Base-by-base conservation (phyloP, 345 rosid species). In the Linum tenue region DNA sequence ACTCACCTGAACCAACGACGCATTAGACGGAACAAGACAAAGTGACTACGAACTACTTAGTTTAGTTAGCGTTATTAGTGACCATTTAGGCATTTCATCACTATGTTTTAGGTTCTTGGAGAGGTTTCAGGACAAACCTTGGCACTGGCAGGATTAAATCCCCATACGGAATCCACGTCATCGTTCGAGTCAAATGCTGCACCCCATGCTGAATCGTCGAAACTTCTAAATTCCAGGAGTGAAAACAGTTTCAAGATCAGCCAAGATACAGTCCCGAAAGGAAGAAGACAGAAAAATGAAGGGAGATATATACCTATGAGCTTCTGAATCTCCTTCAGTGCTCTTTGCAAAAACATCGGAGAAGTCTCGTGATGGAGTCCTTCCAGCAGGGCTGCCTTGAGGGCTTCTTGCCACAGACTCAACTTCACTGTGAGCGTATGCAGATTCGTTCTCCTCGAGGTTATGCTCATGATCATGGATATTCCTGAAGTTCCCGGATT, bases 141-240 rank as follows among this genome's bases (percentile, higher is more conserved):
- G 77, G 80, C 70, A 67, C 83, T 75, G 63, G 76, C 59, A 73
- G 79, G 80, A 73, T 82, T 81, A 71, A 94, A 85, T 16, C 97
- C 97, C 99, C 99, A 94, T 37, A 90, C 86, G 5, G 95, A 88
- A 77, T 90, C 99, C 40, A 79, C 78, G 76, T 94, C 99, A 79
- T 94, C 97, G 61, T 82, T 81, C 72, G 85, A 77, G 80, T 88
- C 99, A 66, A 94, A 90, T 51, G 91, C 92, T 51, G 91, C 92
- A 68, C 97, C 96, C 99, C 97, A 94, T 37, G 78, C 82, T 42
- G 96, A 86, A 56, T 88, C 99, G 75, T 94, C 99, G 69, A 86
- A 92, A 72, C 84, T 83, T 76, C 91, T 83, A 7, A 59, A 31
- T 17, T 14, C 31, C 39, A 50, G 39, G 38, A 15, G 16, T 56